Evolutionary conservation across 805 yeast species (phyloP).

Genomic region (Saccharomycopsis fibuligera): DNA sequence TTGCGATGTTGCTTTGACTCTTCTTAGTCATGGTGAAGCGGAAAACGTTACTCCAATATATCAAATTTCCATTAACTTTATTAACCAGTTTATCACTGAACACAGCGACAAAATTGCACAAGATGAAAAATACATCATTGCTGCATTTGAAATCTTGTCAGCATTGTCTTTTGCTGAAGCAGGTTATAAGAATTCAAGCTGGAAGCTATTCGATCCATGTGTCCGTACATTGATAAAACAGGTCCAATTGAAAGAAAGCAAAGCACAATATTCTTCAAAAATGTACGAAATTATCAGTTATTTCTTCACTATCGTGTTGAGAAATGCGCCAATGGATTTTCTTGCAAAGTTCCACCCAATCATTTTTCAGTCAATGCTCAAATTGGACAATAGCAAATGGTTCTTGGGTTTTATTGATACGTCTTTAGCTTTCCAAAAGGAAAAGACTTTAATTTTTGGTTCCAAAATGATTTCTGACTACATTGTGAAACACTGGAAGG

Average conservation of each 20-base stretch:
- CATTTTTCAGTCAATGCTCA: slow-evolving; percentile 42
- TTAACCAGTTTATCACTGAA: slow-evolving; percentile 14
- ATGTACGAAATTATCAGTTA: slow-evolving; percentile 26
- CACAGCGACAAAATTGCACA: slow-evolving; percentile 17
- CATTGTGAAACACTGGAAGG: slow-evolving; percentile 38
- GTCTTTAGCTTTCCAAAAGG: slow-evolving; percentile 35
- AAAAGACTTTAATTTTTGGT: slow-evolving; percentile 40
- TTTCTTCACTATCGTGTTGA: slow-evolving; percentile 53
- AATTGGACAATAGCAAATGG: slow-evolving; percentile 34
- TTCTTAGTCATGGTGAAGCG: slow-evolving; percentile 45
- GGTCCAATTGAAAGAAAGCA: too few relatives aligned
- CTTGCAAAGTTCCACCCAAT: slow-evolving; percentile 18
- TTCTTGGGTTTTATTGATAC: slow-evolving; percentile 45
- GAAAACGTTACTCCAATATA: slow-evolving; percentile 45
- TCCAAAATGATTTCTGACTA: slow-evolving; percentile 42
- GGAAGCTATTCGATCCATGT: slow-evolving; percentile 3
- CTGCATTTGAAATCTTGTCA: slow-evolving; percentile 33
- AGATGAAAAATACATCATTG: slow-evolving; percentile 21
- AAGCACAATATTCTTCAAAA: slow-evolving; percentile 9
- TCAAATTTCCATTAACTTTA: slow-evolving; percentile 2
- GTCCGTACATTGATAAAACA: slow-evolving; percentile 16
- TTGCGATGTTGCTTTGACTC: slow-evolving; percentile 50
- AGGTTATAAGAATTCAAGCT: slow-evolving; percentile 42
- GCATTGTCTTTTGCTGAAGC: slow-evolving; percentile 60
- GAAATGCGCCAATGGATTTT: slow-evolving; percentile 29